Evolutionary conservation across 331 rosid genomes (phyloP), one percentile per base, ranked within the genome.

Genomic region (Quercus tomentella): DNA sequence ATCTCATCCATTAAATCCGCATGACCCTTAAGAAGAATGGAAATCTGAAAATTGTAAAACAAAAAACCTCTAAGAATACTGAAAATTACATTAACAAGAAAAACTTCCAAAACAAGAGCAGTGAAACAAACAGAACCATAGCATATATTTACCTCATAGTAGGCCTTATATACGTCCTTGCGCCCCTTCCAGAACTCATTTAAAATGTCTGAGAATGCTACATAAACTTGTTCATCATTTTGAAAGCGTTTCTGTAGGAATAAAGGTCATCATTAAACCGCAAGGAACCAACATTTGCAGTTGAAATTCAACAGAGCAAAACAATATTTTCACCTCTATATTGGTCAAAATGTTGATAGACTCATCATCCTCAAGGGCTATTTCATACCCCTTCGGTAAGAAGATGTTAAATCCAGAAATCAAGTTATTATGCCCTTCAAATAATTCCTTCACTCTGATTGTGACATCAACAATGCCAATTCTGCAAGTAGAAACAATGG

Each of bases 161-260:
- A 96, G 76, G 90, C 99, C 80, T 94, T 98, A 25, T 82, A 82
- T 35, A 93, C 92, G 76, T 91, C 95, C 91, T 93, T 96, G 84
- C 89, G 97, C 90, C 90, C 99, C 87, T 93, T 92, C 78, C 98
- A 91, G 76, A 93, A 96, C 99, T 93, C 84, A 84, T 96, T 93
- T 89, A 96, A 86, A 87, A 96, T 93, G 88, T 96, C 98, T 73
- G 93, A 86, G 82, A 96, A 93, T 81, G 97, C 89, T 82, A 93
- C 92, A 83, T 92, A 93, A 71, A 96, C 97, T 76, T 80, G 97
- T 70, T 93, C 97, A 57, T 92, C 94, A 56, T 82, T 89, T 85
- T 90, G 97, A 77, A 96, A 96, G 30, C 98, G 92, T 80, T 85
- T 92, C 99, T 96, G 97, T 68, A 54, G 49, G 73, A 57, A 78